These are phyloP conservation scores for Aspergillus intermedius DNA, from an alignment of 2,329 filamentous ascomycete genomes.

Conservation along the genomic window DNA sequence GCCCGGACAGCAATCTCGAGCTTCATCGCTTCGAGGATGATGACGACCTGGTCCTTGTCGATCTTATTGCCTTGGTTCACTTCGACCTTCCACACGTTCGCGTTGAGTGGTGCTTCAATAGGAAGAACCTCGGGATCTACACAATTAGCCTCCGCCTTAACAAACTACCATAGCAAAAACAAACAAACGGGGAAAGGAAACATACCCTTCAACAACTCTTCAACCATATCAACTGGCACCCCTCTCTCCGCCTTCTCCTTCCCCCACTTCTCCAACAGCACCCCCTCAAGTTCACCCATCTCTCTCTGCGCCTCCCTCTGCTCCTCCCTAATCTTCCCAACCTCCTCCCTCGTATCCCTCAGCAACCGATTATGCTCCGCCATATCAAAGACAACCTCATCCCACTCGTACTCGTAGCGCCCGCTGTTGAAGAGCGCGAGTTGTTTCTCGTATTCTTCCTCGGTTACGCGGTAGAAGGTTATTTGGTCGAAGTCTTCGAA, in stretches of 20 bases:
- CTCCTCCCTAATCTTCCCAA: slow-evolving; percentile 37
- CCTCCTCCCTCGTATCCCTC: slow-evolving; percentile 42
- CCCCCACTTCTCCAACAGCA: slow-evolving; percentile 31
- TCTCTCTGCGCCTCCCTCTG: slow-evolving; percentile 45
- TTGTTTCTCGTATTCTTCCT: slow-evolving; percentile 46
- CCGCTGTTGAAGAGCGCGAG: slow-evolving; percentile 46
- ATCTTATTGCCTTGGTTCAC: slow-evolving; percentile 39
- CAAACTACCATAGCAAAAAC: not conserved
- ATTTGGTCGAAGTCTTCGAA: slow-evolving; percentile 54
- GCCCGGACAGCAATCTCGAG: slow-evolving; percentile 46
- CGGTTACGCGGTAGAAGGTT: slow-evolving; percentile 49
- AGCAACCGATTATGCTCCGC: slow-evolving; percentile 48
- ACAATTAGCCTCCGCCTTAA: not conserved
- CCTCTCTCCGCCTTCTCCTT: slow-evolving; percentile 43
- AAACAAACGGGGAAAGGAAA: not conserved
- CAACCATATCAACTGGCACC: slow-evolving; percentile 45
- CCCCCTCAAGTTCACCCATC: slow-evolving; percentile 33
- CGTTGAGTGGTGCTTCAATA: slow-evolving; percentile 41
- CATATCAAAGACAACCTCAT: slow-evolving; percentile 50
- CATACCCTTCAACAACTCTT: slow-evolving; percentile 43
- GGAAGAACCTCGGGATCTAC: slow-evolving; percentile 31
- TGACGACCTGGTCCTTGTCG: slow-evolving; percentile 37
- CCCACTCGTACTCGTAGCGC: slow-evolving; percentile 47
- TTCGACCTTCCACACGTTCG: slow-evolving; percentile 51
- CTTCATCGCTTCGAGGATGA: slow-evolving; percentile 53